Conservation (phyloP, 371 early-diverging fungal species). For the Lichtheimia hyalospora region DNA sequence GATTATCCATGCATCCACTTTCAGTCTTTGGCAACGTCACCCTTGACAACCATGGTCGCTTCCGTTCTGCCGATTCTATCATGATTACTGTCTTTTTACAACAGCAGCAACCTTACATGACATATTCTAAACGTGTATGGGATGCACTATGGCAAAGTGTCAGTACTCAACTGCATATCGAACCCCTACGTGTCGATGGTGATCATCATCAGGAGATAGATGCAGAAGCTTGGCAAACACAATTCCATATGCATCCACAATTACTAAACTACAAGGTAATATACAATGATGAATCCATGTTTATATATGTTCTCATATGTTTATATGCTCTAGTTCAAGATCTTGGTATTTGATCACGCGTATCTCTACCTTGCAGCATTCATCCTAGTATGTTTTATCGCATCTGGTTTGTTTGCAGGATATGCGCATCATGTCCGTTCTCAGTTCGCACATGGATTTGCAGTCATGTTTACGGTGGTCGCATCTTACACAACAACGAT, state of each 20-base stretch:
- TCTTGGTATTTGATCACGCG: background rate
- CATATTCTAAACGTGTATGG: slow-evolving; percentile 37
- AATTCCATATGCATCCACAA: slow-evolving; percentile 14
- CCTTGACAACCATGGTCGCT: slow-evolving; percentile 19
- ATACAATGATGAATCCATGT: background rate
- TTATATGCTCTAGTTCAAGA: too few species aligned
- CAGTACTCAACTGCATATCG: slow-evolving; percentile 6
- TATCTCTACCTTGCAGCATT: slow-evolving; percentile 22
- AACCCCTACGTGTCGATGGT: background rate
- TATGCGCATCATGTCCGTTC: slow-evolving; percentile 70
- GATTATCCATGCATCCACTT: slow-evolving; percentile 47
- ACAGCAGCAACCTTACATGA: slow-evolving; percentile 4
- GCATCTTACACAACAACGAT: slow-evolving; percentile 27
- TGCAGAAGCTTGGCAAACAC: slow-evolving; percentile 19
- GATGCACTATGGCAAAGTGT: slow-evolving; percentile 39
- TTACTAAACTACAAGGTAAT: slow-evolving; percentile 34
- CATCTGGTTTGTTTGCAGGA: slow-evolving; percentile 55
- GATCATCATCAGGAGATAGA: too few species aligned
- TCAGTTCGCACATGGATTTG: slow-evolving; percentile 67
- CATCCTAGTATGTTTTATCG: slow-evolving; percentile 58
- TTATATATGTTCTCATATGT: too few species aligned
- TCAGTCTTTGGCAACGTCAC: slow-evolving; percentile 56
- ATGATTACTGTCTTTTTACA: slow-evolving; percentile 37
- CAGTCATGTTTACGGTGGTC: slow-evolving; percentile 50
- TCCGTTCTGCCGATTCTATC: slow-evolving; percentile 50